Evolutionary conservation across 192 early-diverging fungal genomes (phyloP).

Genomic region (Globomyces pollinis-pini): DNA sequence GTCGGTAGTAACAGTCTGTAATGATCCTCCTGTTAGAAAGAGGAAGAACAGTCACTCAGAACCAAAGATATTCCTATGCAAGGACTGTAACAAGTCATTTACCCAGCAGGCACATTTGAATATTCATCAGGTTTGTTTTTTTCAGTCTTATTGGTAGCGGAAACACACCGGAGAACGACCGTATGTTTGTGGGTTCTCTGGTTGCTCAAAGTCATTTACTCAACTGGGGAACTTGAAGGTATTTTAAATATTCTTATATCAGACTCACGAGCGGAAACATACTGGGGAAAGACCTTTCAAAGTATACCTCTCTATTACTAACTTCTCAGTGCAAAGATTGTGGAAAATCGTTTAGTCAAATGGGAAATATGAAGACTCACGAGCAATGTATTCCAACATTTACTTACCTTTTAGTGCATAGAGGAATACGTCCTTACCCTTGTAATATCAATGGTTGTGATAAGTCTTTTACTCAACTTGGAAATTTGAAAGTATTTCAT

Average conservation of each 20-base stretch:
- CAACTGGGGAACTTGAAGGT: conserved; percentile 78
- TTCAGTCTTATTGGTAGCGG: conserved; percentile 26
- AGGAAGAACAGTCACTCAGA: conserved; percentile 10
- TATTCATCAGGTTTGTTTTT: conserved; percentile 52
- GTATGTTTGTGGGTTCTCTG: conserved; percentile 29
- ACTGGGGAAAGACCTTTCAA: conserved; percentile 49
- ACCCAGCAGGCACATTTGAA: conserved; percentile 65
- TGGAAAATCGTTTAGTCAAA: conserved; percentile 72
- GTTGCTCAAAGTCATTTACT: conserved; percentile 68
- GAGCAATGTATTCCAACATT: no score
- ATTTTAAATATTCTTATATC: no score
- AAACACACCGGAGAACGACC: conserved; percentile 58
- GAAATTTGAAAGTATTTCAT: conserved; percentile 37
- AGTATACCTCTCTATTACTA: conserved; percentile 10
- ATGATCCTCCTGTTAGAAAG: neutral
- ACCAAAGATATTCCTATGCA: conserved; percentile 16
- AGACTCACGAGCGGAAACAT: conserved; percentile 46
- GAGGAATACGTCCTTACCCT: conserved; percentile 65
- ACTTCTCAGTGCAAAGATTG: conserved; percentile 59
- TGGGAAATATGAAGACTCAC: conserved; percentile 76
- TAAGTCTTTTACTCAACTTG: conserved; percentile 69
- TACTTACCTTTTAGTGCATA: no score
- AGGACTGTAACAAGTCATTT: conserved; percentile 56
- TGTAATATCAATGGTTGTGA: conserved; percentile 59
- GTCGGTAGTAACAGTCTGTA: no score